Base-by-base conservation (phyloP, 2,329 filamentous ascomycete species). In the Arthrocladium fulminans region DNA sequence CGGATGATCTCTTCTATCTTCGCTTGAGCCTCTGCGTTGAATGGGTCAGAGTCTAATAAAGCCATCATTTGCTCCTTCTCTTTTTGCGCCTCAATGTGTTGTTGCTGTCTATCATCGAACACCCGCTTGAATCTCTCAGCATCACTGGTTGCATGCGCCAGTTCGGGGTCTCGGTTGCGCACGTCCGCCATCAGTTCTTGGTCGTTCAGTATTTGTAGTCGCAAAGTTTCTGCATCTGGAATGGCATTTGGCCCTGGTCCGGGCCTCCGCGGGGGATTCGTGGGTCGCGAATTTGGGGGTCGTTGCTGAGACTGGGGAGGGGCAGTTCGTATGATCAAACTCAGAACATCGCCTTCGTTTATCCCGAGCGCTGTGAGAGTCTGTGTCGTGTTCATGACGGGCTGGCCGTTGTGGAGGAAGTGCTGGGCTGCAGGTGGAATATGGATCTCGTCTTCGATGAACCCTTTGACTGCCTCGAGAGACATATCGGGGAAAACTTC, bases 1-100 rank as follows among this genome's bases (percentile, higher is more conserved):
- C 92, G 83, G 62, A 98, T 98, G 68, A 97, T 94, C 69, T 98
- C 92, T 63, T 92, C 90, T 54, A 98, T 98, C 69, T 84, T 87
- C 40, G 77, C 77, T 68, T 98, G 92, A 7, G 89, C 87, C 55
- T 96, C 89, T 22, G 88, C 72, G 63, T 98, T 90, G 69, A 97
- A 96, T 0, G 90, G 89, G 61, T 98, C 92, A 8, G 88, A 84
- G 64, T 97, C 96, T 52, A 97, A 74, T 61, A 85, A 76, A 53
- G 83, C 82, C 58, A 96, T 89, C 64, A 90, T 82, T 46, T 86
- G 81, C 64, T 89, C 81, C 51, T 90, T 84, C 64, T 89, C 83
- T 23, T 77, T 75, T 52, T 89, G 83, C 49, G 83, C 78, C 49
- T 85, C 77, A 44, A 81, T 77, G 60, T 94, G 84, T 49, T 81